Evolutionary conservation across 208 protist species (phyloP).

Genomic region (Crithidia thermophila): DNA sequence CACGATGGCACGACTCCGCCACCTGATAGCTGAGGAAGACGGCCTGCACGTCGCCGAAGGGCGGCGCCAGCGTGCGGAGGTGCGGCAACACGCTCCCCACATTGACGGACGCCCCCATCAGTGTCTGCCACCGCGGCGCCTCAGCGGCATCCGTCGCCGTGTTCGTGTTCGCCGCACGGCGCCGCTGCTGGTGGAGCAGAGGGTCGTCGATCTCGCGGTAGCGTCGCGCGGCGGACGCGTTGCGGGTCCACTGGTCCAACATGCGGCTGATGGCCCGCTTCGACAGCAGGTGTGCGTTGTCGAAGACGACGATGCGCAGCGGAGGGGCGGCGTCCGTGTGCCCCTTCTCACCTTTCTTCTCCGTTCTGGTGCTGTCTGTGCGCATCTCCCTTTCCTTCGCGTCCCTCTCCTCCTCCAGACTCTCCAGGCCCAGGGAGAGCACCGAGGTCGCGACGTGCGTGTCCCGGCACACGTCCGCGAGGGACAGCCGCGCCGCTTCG

Average conservation of each 20-base stretch:
- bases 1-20: neutral
- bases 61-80: slow-evolving; percentile 25
- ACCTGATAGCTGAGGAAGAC: slow-evolving; percentile 46
- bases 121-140: slow-evolving; percentile 14
- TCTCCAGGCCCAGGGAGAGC: slow-evolving; percentile 34
- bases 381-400: neutral
- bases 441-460: slow-evolving; percentile 11
- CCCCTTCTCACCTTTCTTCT: too few species aligned
- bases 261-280: slow-evolving; percentile 53
- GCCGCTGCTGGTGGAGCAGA: neutral
- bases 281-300: slow-evolving; percentile 70
- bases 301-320: slow-evolving; percentile 40
- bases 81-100: neutral
- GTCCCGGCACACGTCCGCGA: neutral
- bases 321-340: neutral
- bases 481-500: neutral
- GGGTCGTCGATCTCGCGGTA: neutral
- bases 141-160: too few species aligned
- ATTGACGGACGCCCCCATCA: neutral
- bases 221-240: slow-evolving; percentile 32
- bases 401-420: neutral
- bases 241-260: slow-evolving; percentile 81
- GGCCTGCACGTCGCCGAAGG: slow-evolving; percentile 54
- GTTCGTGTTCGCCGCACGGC: neutral
- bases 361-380: too few species aligned